A percentile compares a stretch with the other conserved stretches of the same genome.
phyloP scores from a whole-genome alignment of 2,329 filamentous ascomycete genomes.

The Trichoderma arundinaceum region DNA sequence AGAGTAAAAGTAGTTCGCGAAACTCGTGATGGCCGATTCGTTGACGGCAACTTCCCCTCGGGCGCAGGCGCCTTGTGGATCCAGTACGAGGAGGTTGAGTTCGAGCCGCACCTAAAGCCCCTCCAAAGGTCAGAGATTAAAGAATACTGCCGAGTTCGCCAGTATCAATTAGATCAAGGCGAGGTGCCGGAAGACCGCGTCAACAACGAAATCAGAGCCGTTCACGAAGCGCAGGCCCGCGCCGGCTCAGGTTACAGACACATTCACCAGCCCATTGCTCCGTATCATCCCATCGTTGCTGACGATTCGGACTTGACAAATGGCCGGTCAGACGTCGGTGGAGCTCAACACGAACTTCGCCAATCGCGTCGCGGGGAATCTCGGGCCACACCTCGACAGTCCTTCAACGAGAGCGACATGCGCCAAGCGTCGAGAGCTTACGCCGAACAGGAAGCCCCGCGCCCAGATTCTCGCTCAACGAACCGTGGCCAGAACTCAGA shows the following conservation, averaged over 20 bases:
- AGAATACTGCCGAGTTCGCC: slow-evolving; percentile 67
- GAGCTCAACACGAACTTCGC: slow-evolving; percentile 49
- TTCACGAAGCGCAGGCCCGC: slow-evolving; percentile 56
- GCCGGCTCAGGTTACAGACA: slow-evolving; percentile 44
- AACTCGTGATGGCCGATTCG: slow-evolving; percentile 63
- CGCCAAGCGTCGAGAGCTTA: slow-evolving; percentile 20
- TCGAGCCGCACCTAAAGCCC: slow-evolving; percentile 60
- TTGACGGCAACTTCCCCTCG: slow-evolving; percentile 64
- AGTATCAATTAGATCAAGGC: slow-evolving; percentile 61
- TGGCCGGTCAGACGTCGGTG: slow-evolving; percentile 33
- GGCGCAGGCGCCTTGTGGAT: slow-evolving; percentile 68
- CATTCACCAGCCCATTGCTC: slow-evolving; percentile 32
- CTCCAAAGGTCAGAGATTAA: slow-evolving; percentile 63
- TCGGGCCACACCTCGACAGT: slow-evolving; percentile 40
- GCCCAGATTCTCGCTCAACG: slow-evolving; percentile 36
- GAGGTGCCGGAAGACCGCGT: slow-evolving; percentile 56
- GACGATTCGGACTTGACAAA: slow-evolving; percentile 28
- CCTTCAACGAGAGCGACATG: slow-evolving; percentile 36
- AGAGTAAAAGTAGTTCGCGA: slow-evolving; percentile 65
- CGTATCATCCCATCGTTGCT: slow-evolving; percentile 38
- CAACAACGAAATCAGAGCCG: slow-evolving; percentile 59
- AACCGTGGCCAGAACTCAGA: slow-evolving; percentile 39
- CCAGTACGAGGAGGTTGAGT: slow-evolving; percentile 64
- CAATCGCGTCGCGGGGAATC: slow-evolving; percentile 51
- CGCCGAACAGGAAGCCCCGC: slow-evolving; percentile 28